A percentile compares a stretch with the other conserved stretches of the same genome.
Conservation (phyloP, 345 rosid species). For the Acer saccharum region DNA sequence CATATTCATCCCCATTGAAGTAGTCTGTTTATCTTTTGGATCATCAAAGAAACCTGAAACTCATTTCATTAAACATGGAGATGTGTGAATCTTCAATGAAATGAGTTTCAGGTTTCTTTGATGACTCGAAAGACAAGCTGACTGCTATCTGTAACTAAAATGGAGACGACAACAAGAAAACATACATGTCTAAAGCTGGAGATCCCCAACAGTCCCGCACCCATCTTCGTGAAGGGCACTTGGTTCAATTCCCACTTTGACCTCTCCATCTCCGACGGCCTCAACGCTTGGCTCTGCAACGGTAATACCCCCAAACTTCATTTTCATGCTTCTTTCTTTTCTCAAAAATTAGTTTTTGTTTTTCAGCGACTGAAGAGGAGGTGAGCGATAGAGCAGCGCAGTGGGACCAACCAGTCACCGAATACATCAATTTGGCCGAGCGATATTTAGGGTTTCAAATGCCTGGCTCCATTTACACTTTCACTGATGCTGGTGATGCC, state of each 20-base stretch:
- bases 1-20: too few relatives aligned
- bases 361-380: conserved; percentile 49
- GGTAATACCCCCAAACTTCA: conserved; percentile 31
- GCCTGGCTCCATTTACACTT: conserved; percentile 62
- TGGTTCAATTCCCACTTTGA: conserved; percentile 64
- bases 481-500: conserved; percentile 76
- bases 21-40: too few relatives aligned
- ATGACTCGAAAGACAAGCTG: too few relatives aligned
- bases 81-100: too few relatives aligned
- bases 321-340: background rate
- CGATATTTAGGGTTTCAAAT: conserved; percentile 80
- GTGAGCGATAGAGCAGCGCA: conserved; percentile 78
- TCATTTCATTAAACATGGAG: too few relatives aligned
- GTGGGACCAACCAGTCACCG: conserved; percentile 81
- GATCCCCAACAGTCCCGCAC: conserved; percentile 32
- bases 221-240: conserved; percentile 72
- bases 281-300: conserved; percentile 70
- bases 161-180: conserved; percentile 41
- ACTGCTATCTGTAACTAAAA: background rate
- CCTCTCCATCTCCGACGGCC: conserved; percentile 80
- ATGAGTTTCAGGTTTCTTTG: too few relatives aligned
- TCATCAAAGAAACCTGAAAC: too few relatives aligned
- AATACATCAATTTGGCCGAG: conserved; percentile 74
- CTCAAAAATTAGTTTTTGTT: background rate
- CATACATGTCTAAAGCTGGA: conserved; percentile 77